Evolutionary conservation across 108 stramenopile genomes (phyloP).

Genomic region (Stephanodiscus minutulus): DNA sequence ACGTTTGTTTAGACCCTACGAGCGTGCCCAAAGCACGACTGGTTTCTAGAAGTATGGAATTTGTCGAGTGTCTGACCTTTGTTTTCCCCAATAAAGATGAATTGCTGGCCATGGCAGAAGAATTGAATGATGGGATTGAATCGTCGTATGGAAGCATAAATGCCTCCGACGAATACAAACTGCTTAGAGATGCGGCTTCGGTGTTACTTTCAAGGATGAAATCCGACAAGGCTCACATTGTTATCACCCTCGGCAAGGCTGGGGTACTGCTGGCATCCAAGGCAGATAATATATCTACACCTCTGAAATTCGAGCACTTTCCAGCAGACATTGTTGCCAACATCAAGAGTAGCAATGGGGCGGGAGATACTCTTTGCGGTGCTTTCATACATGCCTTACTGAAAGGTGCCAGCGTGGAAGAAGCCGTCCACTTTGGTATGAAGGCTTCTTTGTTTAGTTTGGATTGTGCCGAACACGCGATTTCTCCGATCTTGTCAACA

Average conservation of each 20-base stretch:
- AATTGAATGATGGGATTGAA: neutral
- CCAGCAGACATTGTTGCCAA: constrained; percentile 29
- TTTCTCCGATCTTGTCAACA: constrained; percentile 49
- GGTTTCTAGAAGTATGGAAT: constrained; percentile 27
- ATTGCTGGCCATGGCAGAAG: constrained; percentile 58
- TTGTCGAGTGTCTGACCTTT: constrained; percentile 43
- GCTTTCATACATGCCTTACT: constrained; percentile 67
- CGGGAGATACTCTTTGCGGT: constrained; percentile 67
- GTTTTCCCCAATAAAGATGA: constrained; percentile 72
- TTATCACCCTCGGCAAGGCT: constrained; percentile 53
- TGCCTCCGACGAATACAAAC: constrained; percentile 10
- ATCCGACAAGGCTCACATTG: constrained; percentile 34
- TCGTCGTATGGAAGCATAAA: neutral
- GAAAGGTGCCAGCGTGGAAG: constrained; percentile 32
- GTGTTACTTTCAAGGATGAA: constrained; percentile 52
- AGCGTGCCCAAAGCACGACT: constrained; percentile 60
- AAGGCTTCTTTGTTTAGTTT: constrained; percentile 56
- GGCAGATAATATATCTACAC: neutral
- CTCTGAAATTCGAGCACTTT: constrained; percentile 33
- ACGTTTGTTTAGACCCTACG: constrained; percentile 73
- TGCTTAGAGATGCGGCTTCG: constrained; percentile 28
- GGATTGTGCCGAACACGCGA: constrained; percentile 45
- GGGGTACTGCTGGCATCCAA: constrained; percentile 62
- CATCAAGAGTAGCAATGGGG: constrained; percentile 60
- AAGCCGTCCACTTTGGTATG: constrained; percentile 59